These are phyloP conservation scores for Chlamydomonas sphaeroides DNA, from an alignment of 139 green algal species.

Conservation along the genomic window DNA sequence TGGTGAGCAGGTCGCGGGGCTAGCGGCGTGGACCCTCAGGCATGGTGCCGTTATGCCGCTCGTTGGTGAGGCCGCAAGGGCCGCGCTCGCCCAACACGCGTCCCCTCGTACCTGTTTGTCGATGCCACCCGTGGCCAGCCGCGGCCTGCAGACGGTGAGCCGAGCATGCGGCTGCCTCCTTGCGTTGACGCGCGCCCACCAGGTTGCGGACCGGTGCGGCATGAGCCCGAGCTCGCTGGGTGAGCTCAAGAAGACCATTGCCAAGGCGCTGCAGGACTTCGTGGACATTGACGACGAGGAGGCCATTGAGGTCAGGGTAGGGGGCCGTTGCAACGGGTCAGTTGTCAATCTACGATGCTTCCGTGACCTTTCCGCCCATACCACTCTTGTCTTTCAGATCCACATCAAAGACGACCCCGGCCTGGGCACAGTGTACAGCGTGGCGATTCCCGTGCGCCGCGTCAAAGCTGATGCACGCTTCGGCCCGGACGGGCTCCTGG, in stretches of 20 bases:
- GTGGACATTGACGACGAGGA: slow-evolving; percentile 88
- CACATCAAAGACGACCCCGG: slow-evolving; percentile 80
- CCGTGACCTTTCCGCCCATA: too few relatives aligned
- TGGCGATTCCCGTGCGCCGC: slow-evolving; percentile 86
- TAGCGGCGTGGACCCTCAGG: too few relatives aligned
- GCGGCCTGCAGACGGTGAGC: not conserved
- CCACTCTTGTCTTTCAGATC: too few relatives aligned
- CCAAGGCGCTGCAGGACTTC: slow-evolving; percentile 79
- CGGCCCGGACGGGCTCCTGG: slow-evolving; percentile 38
- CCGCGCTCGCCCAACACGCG: too few relatives aligned
- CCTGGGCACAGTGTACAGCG: slow-evolving; percentile 90
- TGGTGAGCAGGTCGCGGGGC: slow-evolving; percentile 16
- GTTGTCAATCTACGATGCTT: too few relatives aligned
- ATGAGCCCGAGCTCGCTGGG: slow-evolving; percentile 79
- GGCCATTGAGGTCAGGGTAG: slow-evolving; percentile 83
- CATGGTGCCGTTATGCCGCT: too few relatives aligned
- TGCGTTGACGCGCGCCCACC: slow-evolving; percentile 48
- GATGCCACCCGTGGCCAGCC: too few relatives aligned
- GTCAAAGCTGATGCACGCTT: slow-evolving; percentile 82
- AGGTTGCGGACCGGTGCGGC: slow-evolving; percentile 76
- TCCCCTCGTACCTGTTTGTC: too few relatives aligned
- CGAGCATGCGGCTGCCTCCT: not conserved
- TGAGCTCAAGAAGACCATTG: slow-evolving; percentile 86
- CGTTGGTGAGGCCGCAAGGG: too few relatives aligned
- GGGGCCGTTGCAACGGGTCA: too few relatives aligned